Evolutionary conservation across 352 stramenopile genomes (phyloP), one percentile per base, ranked within the genome.

Genomic region (Phytophthora niederhauseri): DNA sequence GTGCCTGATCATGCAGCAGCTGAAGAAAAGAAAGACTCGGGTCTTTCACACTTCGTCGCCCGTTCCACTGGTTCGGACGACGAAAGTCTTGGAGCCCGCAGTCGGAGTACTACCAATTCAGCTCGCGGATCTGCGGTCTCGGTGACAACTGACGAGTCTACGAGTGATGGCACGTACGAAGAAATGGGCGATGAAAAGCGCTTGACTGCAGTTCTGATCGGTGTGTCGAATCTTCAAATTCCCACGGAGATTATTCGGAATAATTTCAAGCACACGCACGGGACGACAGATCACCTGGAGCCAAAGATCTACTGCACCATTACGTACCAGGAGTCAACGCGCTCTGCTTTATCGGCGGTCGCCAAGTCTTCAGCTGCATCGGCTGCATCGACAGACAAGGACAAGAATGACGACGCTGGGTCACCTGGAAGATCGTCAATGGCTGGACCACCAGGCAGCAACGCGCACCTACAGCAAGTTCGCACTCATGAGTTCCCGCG

Each of bases 221-320:
- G 85, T 7, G 88, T 94, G 5, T 84, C 79, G n/a, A 91, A 90
- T 57, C 74, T 93, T 0, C 77, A 87, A 68, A 87, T 92, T 41
- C 78, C 79, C 0, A 70, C 66, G 8, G 62, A 70, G 20, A 52
- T 81, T 52, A 73, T 87, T 57, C 64, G 50, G 34, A 66, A 54
- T 26, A 87, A 82, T 64, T 82, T 76, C 52, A 77, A 76, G 38
- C 64, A 69, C 50, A 68, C 61, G n/a, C 72, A 75, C 41, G 57
- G 62, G 9, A 72, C 70, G 41, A 77, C 41, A 0, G 66, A 77
- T 15, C 52, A 70, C 51, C 34, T 75, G 1, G 81, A 90, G 19
- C 87, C 75, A 4, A 94, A 93, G 54, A 73, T 94, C 6, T 96
- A 96, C 61, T 96, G 86, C 64, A 94, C 88, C 2, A 84, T 96